Evolutionary conservation across 768 basidiomycete species (phyloP).

Genomic region (Xerocomellus intermedius): DNA sequence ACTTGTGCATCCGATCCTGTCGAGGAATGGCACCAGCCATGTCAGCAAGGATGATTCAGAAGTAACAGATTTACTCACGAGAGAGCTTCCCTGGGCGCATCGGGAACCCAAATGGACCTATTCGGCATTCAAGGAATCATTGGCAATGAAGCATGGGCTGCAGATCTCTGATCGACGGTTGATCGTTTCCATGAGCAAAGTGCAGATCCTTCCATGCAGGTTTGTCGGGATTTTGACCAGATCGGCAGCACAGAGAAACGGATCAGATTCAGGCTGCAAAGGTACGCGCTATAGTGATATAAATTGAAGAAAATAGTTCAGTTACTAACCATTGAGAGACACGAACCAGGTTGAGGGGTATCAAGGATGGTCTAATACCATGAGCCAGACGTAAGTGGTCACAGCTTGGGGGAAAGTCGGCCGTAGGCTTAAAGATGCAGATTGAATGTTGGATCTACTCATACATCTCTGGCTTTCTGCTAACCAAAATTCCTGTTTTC

Average conservation of each 20-base stretch:
- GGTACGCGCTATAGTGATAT: neutral
- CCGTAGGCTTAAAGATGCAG: neutral
- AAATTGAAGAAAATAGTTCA: neutral
- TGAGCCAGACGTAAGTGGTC: too few relatives aligned
- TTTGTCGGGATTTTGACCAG: neutral
- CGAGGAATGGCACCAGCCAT: neutral
- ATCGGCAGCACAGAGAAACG: neutral
- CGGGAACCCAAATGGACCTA: neutral
- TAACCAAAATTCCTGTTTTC: neutral
- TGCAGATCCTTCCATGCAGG: conserved; percentile 5
- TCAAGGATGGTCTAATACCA: too few relatives aligned
- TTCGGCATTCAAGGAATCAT: neutral
- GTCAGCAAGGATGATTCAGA: neutral
- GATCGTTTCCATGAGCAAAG: neutral
- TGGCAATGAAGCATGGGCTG: neutral
- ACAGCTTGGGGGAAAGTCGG: neutral
- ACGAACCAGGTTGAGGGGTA: too few relatives aligned
- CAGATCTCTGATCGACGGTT: conserved; percentile 16
- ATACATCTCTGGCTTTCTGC: neutral
- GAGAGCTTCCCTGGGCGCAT: neutral
- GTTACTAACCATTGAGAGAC: neutral
- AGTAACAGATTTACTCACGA: neutral
- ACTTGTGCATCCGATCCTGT: neutral
- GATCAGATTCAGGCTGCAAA: neutral
- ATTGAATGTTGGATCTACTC: neutral